Evolutionary conservation across 331 rosid genomes (phyloP), one percentile per base, ranked within the genome.

Genomic region (Erythrophleum ivorense): DNA sequence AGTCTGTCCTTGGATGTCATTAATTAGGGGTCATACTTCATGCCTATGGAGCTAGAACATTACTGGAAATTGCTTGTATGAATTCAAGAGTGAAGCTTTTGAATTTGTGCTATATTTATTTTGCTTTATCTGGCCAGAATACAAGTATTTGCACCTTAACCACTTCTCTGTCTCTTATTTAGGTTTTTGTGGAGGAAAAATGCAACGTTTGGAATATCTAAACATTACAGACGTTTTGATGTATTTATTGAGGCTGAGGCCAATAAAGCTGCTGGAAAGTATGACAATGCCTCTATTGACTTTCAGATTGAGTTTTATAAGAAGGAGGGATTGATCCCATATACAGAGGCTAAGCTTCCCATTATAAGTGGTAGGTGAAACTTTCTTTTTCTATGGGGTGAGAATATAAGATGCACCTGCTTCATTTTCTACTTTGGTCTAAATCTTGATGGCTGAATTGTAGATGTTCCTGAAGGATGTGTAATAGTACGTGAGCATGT

Each of bases 401-500:
- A 45, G 41, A 31, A 31, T 62, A 62, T 31, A 31, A 31, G 33
- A 69, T 79, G 70, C 57, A 18, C 60, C 36, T 82, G 52, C 33
- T 80, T 52, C 63, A 29, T 59, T 73, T 40, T 63, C 65, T 12
- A 29, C 66, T 68, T 53, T 7, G 36, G 57, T 38, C 82, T 83
- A 57, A 72, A 58, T 58, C 75, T 68, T 81, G 24, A 48, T 83
- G 73, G 65, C 45, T 82, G 84, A 16, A 34, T 72, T 89, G 87
- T 90, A 95, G 99, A 95, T 82, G 99, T 95, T 88, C 99, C 99
- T 34, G 99, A 95, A 90, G 98, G 97, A 68, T 95, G 99, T 66
- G 98, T 95, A 33, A 88, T 93, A 76, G 71, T 95, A 59, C 88
- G 91, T 73, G 99, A 95, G 86, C 99, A 91, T 77, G 87, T 92